Base-by-base conservation (phyloP, 2,329 filamentous ascomycete genomes). In the Neonectria magnoliae region DNA sequence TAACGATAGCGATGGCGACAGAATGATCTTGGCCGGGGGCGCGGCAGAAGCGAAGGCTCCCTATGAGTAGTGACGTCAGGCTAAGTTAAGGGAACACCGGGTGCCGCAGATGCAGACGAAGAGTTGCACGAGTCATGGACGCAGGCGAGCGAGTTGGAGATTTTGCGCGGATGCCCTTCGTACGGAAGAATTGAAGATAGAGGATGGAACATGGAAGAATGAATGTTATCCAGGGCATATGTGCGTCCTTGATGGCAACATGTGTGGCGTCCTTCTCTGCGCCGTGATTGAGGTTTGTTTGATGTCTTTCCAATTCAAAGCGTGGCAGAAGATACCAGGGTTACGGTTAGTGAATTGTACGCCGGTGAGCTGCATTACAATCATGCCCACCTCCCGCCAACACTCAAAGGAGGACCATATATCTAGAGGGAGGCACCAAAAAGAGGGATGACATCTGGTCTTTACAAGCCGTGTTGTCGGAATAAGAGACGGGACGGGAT, bases 61-160 rank as follows among this genome's bases (percentile, higher is more conserved):
- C 20, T 53, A 54, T n/a, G 22, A 36, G 29, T 33, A 38, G 61
- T 64, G 61, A 64, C 61, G 61, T 64, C 61, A 64, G 51, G 33
- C 13, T 29, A 20, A 51, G n/a, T 51, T 51, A 14, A 58, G 27
- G 52, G 41, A 52, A 36, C 13, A 14, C 27, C 29, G 29, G 27
- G 10, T 51, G 48, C 27, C 51, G 14, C n/a, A 51, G 42, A 48
- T 63, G 48, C 16, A 25, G 31, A 11, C 20, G 48, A 41, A 13
- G 25, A 58, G 51, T 50, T 33, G 47, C 47, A 50, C 47, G 20
- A 25, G 25, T 25, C 25, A 31, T 18, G 47, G 47, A 31, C 27
- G 47, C 16, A 33, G 27, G 25, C n/a, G 27, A 33, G 47, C 8
- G 25, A 25, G 25, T n/a, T n/a, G 22, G 22, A 50, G 27, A 27